Conservation (phyloP, 768 basidiomycete species). For the Antrodiella citrinella region DNA sequence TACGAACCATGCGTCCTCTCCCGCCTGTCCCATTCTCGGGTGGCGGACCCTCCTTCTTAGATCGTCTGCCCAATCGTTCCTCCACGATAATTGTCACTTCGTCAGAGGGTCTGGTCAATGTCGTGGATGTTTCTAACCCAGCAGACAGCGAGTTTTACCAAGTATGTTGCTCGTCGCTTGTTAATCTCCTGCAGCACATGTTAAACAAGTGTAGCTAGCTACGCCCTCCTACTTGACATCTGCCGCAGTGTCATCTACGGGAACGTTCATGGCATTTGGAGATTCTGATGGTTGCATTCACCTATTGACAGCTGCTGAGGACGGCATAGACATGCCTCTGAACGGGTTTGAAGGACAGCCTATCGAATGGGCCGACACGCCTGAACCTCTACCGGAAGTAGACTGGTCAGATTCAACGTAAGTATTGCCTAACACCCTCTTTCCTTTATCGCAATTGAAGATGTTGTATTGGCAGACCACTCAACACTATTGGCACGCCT, state of each 20-base stretch:
- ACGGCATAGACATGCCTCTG: conserved; percentile 55
- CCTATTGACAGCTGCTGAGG: conserved; percentile 66
- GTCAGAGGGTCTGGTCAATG: conserved; percentile 74
- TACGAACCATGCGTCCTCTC: conserved; percentile 74
- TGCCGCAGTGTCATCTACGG: conserved; percentile 75
- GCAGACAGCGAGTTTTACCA: conserved; percentile 74
- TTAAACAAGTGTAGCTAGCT: conserved; percentile 41
- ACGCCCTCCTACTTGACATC: conserved; percentile 71
- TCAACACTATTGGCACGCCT: conserved; percentile 86
- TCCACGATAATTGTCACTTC: conserved; percentile 72
- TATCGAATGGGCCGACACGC: conserved; percentile 75
- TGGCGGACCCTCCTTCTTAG: conserved; percentile 73
- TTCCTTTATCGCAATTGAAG: neutral
- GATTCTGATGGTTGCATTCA: conserved; percentile 82
- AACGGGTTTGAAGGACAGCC: conserved; percentile 88
- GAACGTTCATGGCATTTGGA: conserved; percentile 89
- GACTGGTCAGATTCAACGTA: conserved; percentile 83
- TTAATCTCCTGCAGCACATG: neutral
- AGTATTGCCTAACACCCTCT: conserved; percentile 17
- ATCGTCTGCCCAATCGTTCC: conserved; percentile 66
- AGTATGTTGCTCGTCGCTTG: conserved; percentile 39
- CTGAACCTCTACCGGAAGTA: conserved; percentile 60
- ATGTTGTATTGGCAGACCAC: conserved; percentile 43
- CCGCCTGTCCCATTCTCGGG: conserved; percentile 83
- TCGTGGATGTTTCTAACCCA: conserved; percentile 73